Conservation (phyloP, 306 rosid species). For the Inga leiocalycina region DNA sequence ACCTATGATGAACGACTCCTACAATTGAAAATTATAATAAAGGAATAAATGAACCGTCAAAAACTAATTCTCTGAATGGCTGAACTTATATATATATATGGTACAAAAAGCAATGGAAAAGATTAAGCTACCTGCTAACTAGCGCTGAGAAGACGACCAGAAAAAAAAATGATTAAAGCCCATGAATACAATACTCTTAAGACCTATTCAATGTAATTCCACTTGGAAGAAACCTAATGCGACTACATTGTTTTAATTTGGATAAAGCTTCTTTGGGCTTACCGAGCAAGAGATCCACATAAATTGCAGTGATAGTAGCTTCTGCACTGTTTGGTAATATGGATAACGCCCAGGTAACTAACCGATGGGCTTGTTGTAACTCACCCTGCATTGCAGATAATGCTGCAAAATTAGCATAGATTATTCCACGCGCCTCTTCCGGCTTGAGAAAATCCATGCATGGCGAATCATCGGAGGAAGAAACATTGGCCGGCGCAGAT, state of each 20-base stretch:
- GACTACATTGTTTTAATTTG: constrained; percentile 75
- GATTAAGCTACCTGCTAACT: constrained; percentile 58
- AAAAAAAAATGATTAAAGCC: constrained; percentile 40
- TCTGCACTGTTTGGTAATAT: constrained; percentile 74
- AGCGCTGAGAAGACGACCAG: constrained; percentile 53
- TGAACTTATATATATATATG: constrained; percentile 87
- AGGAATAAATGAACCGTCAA: constrained; percentile 43
- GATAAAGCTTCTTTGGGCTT: constrained; percentile 80
- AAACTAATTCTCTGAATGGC: constrained; percentile 77
- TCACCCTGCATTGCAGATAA: constrained; percentile 86
- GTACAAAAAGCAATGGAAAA: constrained; percentile 74
- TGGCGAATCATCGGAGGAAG: constrained; percentile 45
- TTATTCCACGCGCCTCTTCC: constrained; percentile 81
- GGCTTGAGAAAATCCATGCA: constrained; percentile 71
- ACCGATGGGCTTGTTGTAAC: constrained; percentile 60
- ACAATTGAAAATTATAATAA: constrained; percentile 55
- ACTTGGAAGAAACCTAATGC: constrained; percentile 63
- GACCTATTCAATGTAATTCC: constrained; percentile 65
- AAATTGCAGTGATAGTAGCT: constrained; percentile 81
- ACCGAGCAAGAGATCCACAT: constrained; percentile 80
- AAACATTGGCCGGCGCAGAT: constrained; percentile 47
- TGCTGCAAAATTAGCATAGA: constrained; percentile 79
- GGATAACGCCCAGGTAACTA: constrained; percentile 68
- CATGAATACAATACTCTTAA: constrained; percentile 55
- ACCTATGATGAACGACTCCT: constrained; percentile 61